Percentiles rank a stretch among this genome's conserved stretches.
phyloP scores from a whole-genome alignment of 352 stramenopile species.

The Discostella stelligera region DNA sequence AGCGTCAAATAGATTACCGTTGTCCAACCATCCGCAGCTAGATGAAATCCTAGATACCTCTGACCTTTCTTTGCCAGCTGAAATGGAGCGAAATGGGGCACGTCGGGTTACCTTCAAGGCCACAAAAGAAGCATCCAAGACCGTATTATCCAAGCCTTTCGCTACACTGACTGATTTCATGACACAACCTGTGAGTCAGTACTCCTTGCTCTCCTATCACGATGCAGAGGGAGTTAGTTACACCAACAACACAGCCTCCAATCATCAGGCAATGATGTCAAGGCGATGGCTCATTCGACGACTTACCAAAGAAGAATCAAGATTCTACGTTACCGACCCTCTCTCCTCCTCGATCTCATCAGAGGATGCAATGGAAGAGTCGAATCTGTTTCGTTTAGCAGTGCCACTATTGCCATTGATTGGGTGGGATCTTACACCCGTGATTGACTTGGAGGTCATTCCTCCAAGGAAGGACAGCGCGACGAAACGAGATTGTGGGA shows the following conservation, averaged over 20 bases:
- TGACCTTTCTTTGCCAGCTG: neutral
- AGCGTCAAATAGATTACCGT: conserved; percentile 11
- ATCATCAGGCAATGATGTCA: conserved; percentile 7
- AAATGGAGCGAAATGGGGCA: neutral
- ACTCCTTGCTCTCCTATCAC: conserved; percentile 50
- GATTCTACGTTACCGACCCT: conserved; percentile 17
- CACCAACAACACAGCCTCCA: conserved; percentile 6
- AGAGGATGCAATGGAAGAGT: conserved; percentile 26
- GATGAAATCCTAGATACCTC: conserved; percentile 6
- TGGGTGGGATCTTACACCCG: conserved; percentile 51
- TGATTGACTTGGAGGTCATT: conserved; percentile 58
- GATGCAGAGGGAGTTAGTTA: conserved; percentile 25
- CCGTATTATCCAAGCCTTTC: neutral
- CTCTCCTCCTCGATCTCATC: neutral
- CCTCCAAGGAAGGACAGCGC: conserved; percentile 20
- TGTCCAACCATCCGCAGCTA: conserved; percentile 2
- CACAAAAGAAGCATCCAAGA: conserved; percentile 27
- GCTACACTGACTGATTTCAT: conserved; percentile 49
- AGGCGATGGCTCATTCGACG: conserved; percentile 45
- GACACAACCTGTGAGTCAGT: conserved; percentile 51
- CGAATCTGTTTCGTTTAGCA: conserved; percentile 50
- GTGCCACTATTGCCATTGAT: conserved; percentile 51
- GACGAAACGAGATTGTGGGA: neutral
- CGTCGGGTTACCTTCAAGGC: conserved; percentile 50
- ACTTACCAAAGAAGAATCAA: conserved; percentile 37